These are phyloP conservation scores for Aspergillus pseudoviridinutans DNA, from an alignment of 2,329 filamentous ascomycete species.

Conservation along the genomic window DNA sequence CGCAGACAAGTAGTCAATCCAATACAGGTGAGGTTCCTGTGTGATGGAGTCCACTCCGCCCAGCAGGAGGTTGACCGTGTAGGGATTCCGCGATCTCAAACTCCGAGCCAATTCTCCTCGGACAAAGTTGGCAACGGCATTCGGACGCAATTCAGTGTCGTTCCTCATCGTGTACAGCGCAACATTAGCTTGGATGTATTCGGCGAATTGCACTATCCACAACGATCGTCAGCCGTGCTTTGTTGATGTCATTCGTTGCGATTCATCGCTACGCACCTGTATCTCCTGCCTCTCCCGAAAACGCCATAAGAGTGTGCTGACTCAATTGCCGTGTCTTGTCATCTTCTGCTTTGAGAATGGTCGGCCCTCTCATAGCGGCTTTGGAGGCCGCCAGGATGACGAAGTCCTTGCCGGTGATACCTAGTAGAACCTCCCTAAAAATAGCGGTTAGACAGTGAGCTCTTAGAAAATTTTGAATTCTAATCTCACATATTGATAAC, in stretches of 20 bases:
- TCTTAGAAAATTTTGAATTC: background rate
- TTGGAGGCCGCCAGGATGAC: constrained; percentile 96
- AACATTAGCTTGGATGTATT: constrained; percentile 98
- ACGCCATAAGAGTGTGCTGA: constrained; percentile 91
- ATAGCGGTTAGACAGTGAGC: constrained; percentile 15
- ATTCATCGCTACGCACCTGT: constrained; percentile 59
- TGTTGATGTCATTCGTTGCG: background rate
- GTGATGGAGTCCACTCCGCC: constrained; percentile 91
- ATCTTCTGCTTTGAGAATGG: constrained; percentile 89
- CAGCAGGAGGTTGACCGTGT: constrained; percentile 93
- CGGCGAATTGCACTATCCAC: constrained; percentile 84
- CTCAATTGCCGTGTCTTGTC: constrained; percentile 95
- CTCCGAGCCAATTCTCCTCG: constrained; percentile 88
- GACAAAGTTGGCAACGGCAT: constrained; percentile 87
- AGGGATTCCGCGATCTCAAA: constrained; percentile 86
- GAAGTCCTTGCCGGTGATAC: constrained; percentile 99
- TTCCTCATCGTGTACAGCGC: constrained; percentile 99
- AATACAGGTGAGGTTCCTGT: constrained; percentile 87
- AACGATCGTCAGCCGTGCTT: constrained; percentile 12
- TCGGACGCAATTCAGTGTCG: constrained; percentile 83
- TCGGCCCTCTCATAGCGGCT: constrained; percentile 95
- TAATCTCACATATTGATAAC: constrained; percentile 24
- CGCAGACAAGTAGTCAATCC: constrained; percentile 94
- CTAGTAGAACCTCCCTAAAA: constrained; percentile 89
- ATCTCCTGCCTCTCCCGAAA: constrained; percentile 92